Evolutionary conservation across 2,329 filamentous ascomycete genomes (phyloP).

Genomic region (Ambrosiella beaveri): DNA sequence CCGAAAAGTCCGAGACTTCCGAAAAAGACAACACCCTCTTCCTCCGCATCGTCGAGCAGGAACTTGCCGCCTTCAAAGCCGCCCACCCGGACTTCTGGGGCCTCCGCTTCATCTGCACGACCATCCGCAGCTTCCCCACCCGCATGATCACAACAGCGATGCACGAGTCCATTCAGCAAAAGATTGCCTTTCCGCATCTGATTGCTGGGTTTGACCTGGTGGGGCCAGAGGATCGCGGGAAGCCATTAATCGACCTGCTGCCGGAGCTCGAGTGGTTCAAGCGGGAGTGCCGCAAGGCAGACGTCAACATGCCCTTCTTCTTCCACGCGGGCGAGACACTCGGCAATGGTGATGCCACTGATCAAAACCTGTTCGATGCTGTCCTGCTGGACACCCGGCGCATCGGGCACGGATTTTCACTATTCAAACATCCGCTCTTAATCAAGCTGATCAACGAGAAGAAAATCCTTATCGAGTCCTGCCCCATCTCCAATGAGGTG

Average conservation of each 20-base stretch:
- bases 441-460: constrained; percentile 79
- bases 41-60: constrained; percentile 58
- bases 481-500: constrained; percentile 81
- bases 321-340: constrained; percentile 87
- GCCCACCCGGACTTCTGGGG: constrained; percentile 67
- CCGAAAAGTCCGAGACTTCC: constrained; percentile 43
- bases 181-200: constrained; percentile 59
- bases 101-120: constrained; percentile 69
- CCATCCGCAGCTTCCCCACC: constrained; percentile 45
- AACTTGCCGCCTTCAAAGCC: constrained; percentile 56
- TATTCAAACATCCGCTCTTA: constrained; percentile 82
- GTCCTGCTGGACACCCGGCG: constrained; percentile 71
- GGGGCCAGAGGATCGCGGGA: constrained; percentile 67
- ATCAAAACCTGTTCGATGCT: constrained; percentile 75
- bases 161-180: constrained; percentile 73
- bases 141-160: constrained; percentile 59
- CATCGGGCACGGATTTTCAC: constrained; percentile 75
- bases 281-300: constrained; percentile 61
- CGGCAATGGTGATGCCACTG: constrained; percentile 53
- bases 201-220: constrained; percentile 82
- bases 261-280: constrained; percentile 89
- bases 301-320: constrained; percentile 78
- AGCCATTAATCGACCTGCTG: constrained; percentile 57
- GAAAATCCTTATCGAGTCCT: constrained; percentile 75
- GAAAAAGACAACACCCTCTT: constrained; percentile 53